Evolutionary conservation across 2,329 filamentous ascomycete genomes (phyloP), one percentile per base, ranked within the genome.

Genomic region (Penicillium paneum): DNA sequence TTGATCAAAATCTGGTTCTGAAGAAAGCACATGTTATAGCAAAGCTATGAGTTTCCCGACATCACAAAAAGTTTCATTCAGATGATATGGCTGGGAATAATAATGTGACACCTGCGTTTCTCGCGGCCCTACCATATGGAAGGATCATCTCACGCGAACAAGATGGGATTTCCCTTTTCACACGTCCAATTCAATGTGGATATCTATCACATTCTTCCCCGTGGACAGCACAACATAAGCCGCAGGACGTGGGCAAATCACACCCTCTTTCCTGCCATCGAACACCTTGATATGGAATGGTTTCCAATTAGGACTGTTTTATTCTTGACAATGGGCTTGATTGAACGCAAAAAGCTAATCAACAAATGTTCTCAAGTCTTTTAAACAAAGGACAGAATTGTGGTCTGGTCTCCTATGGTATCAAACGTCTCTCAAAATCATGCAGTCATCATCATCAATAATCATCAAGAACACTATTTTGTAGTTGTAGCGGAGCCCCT

Each of bases 1-100:
- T 67, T 87, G 64, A 86, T 87, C 70, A 86, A 87, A 72, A 84
- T 87, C 50, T 79, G 76, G 76, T 78, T 78, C 55, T 78, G 65
- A 72, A 26, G 26, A 24, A 21, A 24, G 31, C 15, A 40, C 0
- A 17, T 28, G 50, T 29, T 13, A 19, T 26, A 26, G 28, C 24
- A 35, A 13, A 43, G 10, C n/a, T 15, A n/a, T 61, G 53, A 49
- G 62, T 59, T 42, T 61, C 55, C 44, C 50, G 21, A 11, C 10
- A 41, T 32, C 17, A 35, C 29, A 21, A 45, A 48, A 54, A 50
- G 24, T 38, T 29, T 52, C 43, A 57, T 54, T 39, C 55, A 58
- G 48, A 64, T 52, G 54, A 59, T 45, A 57, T 49, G 54, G 50
- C 47, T 44, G 55, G 31, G 54, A 61, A 56, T 36, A 52, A 52